A percentile compares a stretch with the other conserved stretches of the same genome.
Conservation (phyloP, 23 red algal genomes). For the Gracilaria caudata region DNA sequence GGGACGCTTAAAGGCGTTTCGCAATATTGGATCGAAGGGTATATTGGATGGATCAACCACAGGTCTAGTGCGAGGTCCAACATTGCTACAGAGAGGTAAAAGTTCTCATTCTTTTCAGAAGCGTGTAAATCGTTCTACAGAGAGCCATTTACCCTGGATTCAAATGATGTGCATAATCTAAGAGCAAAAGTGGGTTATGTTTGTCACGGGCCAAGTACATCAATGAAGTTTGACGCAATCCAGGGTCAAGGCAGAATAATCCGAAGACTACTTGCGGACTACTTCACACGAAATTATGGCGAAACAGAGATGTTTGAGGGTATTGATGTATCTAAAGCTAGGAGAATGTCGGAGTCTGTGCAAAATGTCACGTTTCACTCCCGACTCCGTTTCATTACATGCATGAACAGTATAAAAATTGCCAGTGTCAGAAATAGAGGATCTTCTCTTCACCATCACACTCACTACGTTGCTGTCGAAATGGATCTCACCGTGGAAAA, state of each 20-base stretch:
- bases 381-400: background rate
- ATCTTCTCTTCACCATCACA: background rate
- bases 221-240: background rate
- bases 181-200: background rate
- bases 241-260: background rate
- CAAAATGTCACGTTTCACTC: background rate
- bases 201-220: background rate
- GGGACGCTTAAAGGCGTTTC: background rate
- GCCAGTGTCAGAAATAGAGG: background rate
- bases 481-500: conserved; percentile 1
- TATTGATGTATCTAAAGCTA: background rate
- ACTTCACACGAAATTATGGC: background rate
- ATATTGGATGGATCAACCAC: conserved; percentile 11
- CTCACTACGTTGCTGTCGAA: conserved; percentile 10
- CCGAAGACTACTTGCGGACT: background rate
- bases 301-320: background rate
- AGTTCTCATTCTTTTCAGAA: background rate
- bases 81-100: background rate
- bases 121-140: background rate
- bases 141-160: background rate
- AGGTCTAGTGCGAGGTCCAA: background rate
- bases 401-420: background rate
- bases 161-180: background rate
- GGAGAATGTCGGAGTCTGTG: background rate
- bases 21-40: conserved; percentile 27